phyloP scores from a whole-genome alignment of 371 early-diverging fungal genomes.

The Mucor plumbeus region DNA sequence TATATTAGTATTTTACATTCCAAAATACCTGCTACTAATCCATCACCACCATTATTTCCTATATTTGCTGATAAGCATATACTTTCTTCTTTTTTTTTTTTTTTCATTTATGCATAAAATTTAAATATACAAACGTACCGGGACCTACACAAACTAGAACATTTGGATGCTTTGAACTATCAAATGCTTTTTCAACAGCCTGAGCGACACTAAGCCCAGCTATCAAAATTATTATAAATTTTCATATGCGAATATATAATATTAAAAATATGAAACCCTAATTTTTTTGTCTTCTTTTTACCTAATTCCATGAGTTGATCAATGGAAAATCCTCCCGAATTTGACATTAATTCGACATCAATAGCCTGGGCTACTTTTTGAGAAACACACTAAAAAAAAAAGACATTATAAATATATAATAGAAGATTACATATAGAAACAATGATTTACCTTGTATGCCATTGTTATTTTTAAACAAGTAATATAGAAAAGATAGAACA shows the following conservation, averaged over 20 bases:
- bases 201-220: constrained; percentile 93
- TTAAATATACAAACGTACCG: constrained; percentile 43
- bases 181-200: constrained; percentile 77
- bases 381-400: constrained; percentile 62
- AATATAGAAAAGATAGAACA: background rate
- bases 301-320: constrained; percentile 90
- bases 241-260: background rate
- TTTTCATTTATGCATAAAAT: background rate
- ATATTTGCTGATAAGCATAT: background rate
- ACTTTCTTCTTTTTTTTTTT: no score
- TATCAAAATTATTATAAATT: constrained; percentile 13
- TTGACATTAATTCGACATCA: constrained; percentile 87
- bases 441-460: background rate
- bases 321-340: constrained; percentile 80
- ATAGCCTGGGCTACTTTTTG: constrained; percentile 80
- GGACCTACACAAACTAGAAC: constrained; percentile 84
- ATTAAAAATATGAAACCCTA: background rate
- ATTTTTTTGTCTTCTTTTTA: constrained; percentile 13
- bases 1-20: background rate
- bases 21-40: constrained; percentile 66
- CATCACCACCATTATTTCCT: constrained; percentile 96
- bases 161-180: constrained; percentile 48
- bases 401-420: background rate
- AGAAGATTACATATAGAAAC: background rate
- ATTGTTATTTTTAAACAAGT: background rate